A percentile compares a stretch with the other conserved stretches of the same genome.
Conservation (phyloP, 148 eudicot species). For the Bassia scoparia region DNA sequence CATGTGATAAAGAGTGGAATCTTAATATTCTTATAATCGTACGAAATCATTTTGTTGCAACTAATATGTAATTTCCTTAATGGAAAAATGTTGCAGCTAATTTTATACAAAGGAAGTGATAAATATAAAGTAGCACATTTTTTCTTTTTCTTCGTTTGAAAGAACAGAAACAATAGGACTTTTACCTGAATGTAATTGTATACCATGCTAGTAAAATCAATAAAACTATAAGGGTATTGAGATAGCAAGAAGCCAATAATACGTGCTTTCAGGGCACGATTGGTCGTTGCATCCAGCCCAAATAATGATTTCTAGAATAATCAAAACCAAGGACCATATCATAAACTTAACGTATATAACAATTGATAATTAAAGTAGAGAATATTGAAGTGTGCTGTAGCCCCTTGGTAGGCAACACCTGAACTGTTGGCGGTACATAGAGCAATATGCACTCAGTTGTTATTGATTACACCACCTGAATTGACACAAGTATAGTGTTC, state of each 20-base stretch:
- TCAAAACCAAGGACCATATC: constrained; percentile 18
- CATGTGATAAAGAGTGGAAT: no score
- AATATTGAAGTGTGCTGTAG: neutral
- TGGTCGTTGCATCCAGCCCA: constrained; percentile 95
- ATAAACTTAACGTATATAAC: neutral
- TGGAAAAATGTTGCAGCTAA: no score
- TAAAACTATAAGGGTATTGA: neutral
- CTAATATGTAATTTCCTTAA: no score
- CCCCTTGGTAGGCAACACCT: constrained; percentile 48
- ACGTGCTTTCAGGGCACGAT: constrained; percentile 90
- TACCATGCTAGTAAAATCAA: neutral
- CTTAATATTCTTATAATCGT: no score
- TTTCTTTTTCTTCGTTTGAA: no score
- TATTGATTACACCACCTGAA: constrained; percentile 70
- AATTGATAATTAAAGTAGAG: neutral
- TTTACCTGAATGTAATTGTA: neutral
- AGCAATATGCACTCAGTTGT: constrained; percentile 87
- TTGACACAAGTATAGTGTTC: constrained; percentile 64
- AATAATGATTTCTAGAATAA: constrained; percentile 57
- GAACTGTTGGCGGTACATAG: constrained; percentile 85
- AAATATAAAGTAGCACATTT: no score
- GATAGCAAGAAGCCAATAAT: neutral
- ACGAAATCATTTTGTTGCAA: no score
- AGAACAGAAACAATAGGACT: no score
- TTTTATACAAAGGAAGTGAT: no score